Evolutionary conservation across 805 yeast genomes (phyloP), one percentile per base, ranked within the genome.

Genomic region (Torulaspora quercuum): DNA sequence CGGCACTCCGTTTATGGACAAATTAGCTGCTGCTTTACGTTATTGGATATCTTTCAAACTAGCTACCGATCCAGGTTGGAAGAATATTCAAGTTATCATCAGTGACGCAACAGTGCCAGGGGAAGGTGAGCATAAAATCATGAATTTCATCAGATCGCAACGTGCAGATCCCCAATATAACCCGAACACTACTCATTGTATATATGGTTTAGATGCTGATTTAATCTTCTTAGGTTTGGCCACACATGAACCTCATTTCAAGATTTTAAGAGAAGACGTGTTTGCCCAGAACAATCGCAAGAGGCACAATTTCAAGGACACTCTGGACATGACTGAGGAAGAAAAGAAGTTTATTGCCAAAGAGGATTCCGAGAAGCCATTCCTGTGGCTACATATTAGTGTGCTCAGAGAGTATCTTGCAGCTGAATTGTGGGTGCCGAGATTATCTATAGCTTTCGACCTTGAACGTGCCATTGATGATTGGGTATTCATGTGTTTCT

Each of bases 41-140:
- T 92, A 87, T 60, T 92, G 97, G 95, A 86, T 85, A 6, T 86
- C 95, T 3, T 86, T 83, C 61, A 92, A 92, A 59, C 68, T 92
- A 23, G 73, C 87, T 23, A 74, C 74, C 7, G 98, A 92, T 55
- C 95, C 96, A 2, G 95, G 94, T 21, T 92, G 98, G 98, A 80
- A 80, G 29, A 73, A 81, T 41, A 65, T 90, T 31, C 92, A 92
- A 61, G 88, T 92, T 5, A 83, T 92, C 15, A 81, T 92, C 29
- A 82, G 95, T 53, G 99, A 90, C 59, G 95, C 96, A 19, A 80
- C 95, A 0, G 97, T 90, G 9, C 98, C 99, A 1, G 99, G 99
- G 45, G 99, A 92, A 71, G 99, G 99, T 58, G 99, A 92, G 63
- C 99, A 92, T 67, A 92, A 92, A 61, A 81, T 92, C 51, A 92